Base-by-base conservation (phyloP, 176 grass and related monocot species). In the Lolium multiflorum region DNA sequence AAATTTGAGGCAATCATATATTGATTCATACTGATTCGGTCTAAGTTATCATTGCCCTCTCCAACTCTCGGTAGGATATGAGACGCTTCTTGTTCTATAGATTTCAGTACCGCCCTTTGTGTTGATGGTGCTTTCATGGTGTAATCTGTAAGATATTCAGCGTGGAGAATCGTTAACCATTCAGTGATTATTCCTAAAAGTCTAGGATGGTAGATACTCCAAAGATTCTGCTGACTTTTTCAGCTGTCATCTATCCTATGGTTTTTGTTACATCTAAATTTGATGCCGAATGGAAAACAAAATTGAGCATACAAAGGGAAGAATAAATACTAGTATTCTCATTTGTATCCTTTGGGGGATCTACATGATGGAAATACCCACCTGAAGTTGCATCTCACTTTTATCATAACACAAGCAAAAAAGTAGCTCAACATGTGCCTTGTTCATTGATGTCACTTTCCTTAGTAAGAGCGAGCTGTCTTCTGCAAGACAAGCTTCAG, bases 401-500 rank as follows among this genome's bases (percentile, higher is more conserved):
- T 54, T 58, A 18, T 44, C 46, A 47, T 79, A 22, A 3, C 41
- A 65, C 13, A 81, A 21, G 77, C 59, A 71, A 3, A 54, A 62
- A 84, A 48, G 37, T 55, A 80, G 67, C 66, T 37, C 35, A 50
- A 24, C 76, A 61, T 88, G 25, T 62, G 15, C 56, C 65, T 84
- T 84, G 31, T 47, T 60, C 68, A 81, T 49, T 22, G 47, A 80
- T 84, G 52, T 76, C 26, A 43, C 85, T 84, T 91, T 28, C 80
- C 39, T 79, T 83, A 60, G 17, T 37, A 13, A 73, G 80, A 52
- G 67, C 67, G 5, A 76, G 76, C 76, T 84, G 68, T 88, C 76
- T 24, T 83, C 15, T 87, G 25, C 58, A 91, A 66, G 51, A 76
- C 84, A 83, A 26, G 57, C 85, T 91, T 88, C 85, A 80, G 60